Base-by-base conservation (phyloP, 495 filamentous ascomycete genomes). In the Trichoderma virens region DNA sequence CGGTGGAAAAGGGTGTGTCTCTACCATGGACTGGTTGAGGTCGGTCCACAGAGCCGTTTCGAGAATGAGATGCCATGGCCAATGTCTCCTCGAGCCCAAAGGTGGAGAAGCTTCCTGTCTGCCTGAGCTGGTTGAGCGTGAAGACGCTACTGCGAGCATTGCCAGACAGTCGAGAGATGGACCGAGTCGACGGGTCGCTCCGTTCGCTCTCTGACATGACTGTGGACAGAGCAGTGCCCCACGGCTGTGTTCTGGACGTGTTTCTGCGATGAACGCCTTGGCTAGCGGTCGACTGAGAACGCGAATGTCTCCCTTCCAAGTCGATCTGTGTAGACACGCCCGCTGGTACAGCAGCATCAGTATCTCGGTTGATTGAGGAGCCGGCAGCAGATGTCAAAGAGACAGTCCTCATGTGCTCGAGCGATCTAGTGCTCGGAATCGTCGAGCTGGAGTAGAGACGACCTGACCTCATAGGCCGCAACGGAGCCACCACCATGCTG, bases 171-270 rank as follows among this genome's bases (percentile, higher is more conserved):
- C 70, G 70, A 18, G 80, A 83, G 38, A 71, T 74, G 8, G 78
- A 75, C n/a, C 76, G 77, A 31, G 70, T 69, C 7, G 64, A 69
- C 13, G 73, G 70, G 66, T 80, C 82, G 60, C 75, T 74, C 18
- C 66, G 75, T 56, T 82, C 80, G 75, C 85, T 85, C 64, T 87
- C 85, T 25, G 89, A 91, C 61, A 83, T 81, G 32, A 91, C 87
- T 20, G 88, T 87, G 23, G 89, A 90, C 14, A 92, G 79, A 71
- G 89, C 86, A 68, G 88, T 86, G 72, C 88, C 90, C 84, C 88
- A 89, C 76, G 84, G 83, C 62, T 85, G 79, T 56, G 77, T 39
- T 18, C 59, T 61, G 5, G 59, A 56, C 2, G 11, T 8, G 9
- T 7, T 27, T 30, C 51, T 67, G 67, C 51, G 51, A 30, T 56